These are phyloP conservation scores for Citrus mangshanensis DNA, from an alignment of 345 rosid genomes.

Conservation along the genomic window DNA sequence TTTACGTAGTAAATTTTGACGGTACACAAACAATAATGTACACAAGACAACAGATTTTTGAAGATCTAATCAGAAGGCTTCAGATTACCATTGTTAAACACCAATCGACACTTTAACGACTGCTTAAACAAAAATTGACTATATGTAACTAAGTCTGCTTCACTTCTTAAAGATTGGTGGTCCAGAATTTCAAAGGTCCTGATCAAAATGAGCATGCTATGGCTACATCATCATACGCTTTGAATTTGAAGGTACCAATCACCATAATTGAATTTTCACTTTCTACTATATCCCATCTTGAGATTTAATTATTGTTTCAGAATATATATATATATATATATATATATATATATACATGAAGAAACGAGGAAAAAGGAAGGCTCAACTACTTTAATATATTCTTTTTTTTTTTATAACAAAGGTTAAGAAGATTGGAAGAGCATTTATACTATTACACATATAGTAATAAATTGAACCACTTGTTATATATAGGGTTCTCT, in stretches of 20 bases:
- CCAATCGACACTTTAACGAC: no score
- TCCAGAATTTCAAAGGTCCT: neutral
- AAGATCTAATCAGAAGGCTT: no score
- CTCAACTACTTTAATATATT: slow-evolving; percentile 17
- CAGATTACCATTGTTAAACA: no score
- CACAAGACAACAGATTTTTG: no score
- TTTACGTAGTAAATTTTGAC: no score
- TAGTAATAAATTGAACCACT: slow-evolving; percentile 12
- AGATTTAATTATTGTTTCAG: neutral
- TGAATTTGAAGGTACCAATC: neutral
- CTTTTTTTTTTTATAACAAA: neutral
- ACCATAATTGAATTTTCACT: neutral
- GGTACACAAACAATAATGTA: no score
- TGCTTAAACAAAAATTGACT: no score
- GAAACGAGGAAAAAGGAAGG: neutral
- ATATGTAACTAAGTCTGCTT: neutral
- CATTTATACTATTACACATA: neutral
- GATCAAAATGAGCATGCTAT: neutral
- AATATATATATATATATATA: neutral
- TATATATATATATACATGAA: neutral
- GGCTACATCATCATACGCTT: no score
- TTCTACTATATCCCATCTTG: neutral
- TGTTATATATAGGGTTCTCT: slow-evolving; percentile 18
- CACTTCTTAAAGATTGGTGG: neutral
- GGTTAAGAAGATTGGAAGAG: neutral